Percentiles rank a stretch among this genome's conserved stretches.
phyloP scores from a whole-genome alignment of 2,329 filamentous ascomycete species.

The Daldinia eschscholtzii region DNA sequence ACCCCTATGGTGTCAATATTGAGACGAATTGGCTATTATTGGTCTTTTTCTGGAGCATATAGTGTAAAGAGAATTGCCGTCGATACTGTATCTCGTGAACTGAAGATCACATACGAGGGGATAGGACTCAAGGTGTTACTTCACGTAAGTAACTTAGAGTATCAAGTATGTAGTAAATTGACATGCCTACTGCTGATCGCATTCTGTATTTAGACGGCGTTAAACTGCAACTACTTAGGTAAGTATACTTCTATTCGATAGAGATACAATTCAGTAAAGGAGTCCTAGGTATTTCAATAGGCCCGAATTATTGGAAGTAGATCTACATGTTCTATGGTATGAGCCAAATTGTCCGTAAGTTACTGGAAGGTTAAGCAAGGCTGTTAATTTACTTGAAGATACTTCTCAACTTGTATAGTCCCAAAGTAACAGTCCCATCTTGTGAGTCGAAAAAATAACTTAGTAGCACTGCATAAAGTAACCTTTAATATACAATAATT shows the following conservation, averaged over 20 bases:
- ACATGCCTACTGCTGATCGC: background rate
- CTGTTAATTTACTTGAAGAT: background rate
- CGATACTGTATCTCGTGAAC: background rate
- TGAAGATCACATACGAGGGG: background rate
- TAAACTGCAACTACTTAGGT: background rate
- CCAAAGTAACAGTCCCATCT: background rate
- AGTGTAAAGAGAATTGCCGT: background rate
- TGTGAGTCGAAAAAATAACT: background rate
- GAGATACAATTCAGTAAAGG: background rate
- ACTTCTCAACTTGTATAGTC: background rate
- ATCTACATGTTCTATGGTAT: background rate
- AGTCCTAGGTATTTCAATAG: background rate
- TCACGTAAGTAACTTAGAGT: background rate
- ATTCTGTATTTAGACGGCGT: background rate
- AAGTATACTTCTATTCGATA: background rate
- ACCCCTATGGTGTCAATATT: slow-evolving; percentile 3
- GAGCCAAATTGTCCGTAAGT: background rate
- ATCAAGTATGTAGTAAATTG: background rate
- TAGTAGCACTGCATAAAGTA: background rate
- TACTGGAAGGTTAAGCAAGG: background rate
- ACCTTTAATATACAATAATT: no score
- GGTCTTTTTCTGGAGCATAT: background rate
- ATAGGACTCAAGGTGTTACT: background rate
- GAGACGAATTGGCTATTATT: background rate
- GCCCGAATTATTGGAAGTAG: background rate